Conservation (phyloP, 495 filamentous ascomycete species). For the Penicillium crystallinum region DNA sequence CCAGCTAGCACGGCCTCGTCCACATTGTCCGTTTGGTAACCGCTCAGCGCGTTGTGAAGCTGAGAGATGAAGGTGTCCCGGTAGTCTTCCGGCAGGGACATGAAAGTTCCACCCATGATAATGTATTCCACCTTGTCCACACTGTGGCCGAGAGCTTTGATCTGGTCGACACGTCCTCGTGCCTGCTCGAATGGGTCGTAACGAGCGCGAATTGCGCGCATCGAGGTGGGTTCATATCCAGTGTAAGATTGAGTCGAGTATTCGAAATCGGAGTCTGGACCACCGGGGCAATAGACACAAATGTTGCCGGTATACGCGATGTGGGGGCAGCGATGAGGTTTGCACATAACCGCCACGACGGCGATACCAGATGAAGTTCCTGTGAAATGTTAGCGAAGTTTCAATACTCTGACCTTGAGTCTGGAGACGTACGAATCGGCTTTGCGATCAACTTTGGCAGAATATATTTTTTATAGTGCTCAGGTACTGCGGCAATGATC, state of each 20-base stretch:
- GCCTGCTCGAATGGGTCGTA: conserved; percentile 99
- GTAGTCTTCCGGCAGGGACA: conserved; percentile 87
- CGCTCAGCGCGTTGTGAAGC: conserved; percentile 91
- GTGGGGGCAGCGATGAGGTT: conserved; percentile 94
- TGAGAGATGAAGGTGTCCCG: conserved; percentile 90
- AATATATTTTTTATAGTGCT: conserved; percentile 99
- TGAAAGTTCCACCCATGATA: conserved; percentile 99
- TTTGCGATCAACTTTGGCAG: conserved; percentile 93
- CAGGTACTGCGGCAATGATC: conserved; percentile 94
- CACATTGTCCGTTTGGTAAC: conserved; percentile 84
- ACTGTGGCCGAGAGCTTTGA: conserved; percentile 88
- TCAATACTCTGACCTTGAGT: background rate
- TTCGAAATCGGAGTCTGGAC: conserved; percentile 96
- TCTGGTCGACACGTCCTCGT: conserved; percentile 89
- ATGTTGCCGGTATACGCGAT: conserved; percentile 98
- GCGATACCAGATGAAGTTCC: conserved; percentile 94
- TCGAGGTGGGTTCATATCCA: conserved; percentile 95
- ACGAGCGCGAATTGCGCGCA: conserved; percentile 94
- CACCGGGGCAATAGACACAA: conserved; percentile 97
- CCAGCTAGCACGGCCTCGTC: conserved; percentile 91
- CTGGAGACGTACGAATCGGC: conserved; percentile 66
- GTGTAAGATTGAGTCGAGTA: conserved; percentile 99
- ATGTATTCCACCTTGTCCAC: conserved; percentile 99
- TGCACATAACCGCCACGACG: conserved; percentile 99
- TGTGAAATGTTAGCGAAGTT: conserved; percentile 25